These are phyloP conservation scores for Melaleuca alternifolia DNA, from an alignment of 345 rosid genomes.

Conservation along the genomic window DNA sequence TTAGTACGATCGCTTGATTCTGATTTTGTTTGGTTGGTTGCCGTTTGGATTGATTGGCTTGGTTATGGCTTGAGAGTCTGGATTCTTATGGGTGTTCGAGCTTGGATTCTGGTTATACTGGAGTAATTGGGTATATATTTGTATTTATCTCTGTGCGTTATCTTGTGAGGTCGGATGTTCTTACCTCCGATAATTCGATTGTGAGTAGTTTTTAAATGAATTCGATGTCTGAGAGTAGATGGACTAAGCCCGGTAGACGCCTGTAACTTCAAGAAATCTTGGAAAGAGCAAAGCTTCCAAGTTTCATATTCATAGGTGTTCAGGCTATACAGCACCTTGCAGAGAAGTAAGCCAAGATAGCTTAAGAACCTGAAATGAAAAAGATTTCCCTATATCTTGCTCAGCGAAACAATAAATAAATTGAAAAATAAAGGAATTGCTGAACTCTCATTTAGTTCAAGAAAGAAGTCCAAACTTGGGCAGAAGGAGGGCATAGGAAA, in stretches of 20 bases:
- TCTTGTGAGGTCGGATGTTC: neutral
- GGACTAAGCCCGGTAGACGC: neutral
- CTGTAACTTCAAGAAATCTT: neutral
- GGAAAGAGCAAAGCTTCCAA: neutral
- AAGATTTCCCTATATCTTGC: neutral
- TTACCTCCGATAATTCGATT: neutral
- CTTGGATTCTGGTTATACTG: neutral
- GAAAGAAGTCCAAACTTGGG: neutral
- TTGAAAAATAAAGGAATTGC: neutral
- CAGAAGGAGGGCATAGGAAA: neutral
- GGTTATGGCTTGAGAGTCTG: neutral
- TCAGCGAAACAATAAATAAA: neutral
- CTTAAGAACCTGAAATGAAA: neutral
- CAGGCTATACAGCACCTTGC: neutral
- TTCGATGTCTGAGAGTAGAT: neutral
- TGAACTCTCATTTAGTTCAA: neutral
- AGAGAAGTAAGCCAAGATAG: neutral
- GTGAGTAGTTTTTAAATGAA: neutral
- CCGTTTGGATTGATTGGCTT: neutral
- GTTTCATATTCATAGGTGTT: neutral
- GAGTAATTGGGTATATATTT: neutral
- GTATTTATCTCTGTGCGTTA: neutral
- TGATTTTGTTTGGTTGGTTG: neutral
- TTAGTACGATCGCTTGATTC: slow-evolving; percentile 3
- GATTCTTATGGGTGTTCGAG: neutral